These are phyloP conservation scores for Plasmopara halstedii DNA, from an alignment of 352 stramenopile species.

Conservation along the genomic window DNA sequence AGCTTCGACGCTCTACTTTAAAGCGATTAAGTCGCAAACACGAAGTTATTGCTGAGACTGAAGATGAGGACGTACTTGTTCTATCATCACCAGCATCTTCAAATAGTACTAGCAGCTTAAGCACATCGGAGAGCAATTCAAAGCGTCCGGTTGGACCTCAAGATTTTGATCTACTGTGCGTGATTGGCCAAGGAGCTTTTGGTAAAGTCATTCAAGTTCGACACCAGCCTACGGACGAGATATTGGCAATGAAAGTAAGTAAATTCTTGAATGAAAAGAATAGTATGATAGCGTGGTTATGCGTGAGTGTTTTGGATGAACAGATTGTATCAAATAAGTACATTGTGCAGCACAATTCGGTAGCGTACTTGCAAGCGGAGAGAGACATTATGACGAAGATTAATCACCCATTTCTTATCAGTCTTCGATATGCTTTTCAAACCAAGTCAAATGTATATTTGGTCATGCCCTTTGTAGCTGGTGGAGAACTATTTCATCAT, in stretches of 20 bases:
- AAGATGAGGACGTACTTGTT: slow-evolving; percentile 11
- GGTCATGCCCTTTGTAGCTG: slow-evolving; percentile 71
- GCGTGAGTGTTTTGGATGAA: background rate
- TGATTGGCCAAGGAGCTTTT: slow-evolving; percentile 80
- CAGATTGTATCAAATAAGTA: slow-evolving; percentile 83
- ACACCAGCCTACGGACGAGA: slow-evolving; percentile 60
- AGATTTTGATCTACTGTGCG: slow-evolving; percentile 77
- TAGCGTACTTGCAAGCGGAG: slow-evolving; percentile 71
- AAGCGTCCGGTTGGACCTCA: slow-evolving; percentile 40
- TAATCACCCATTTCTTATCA: slow-evolving; percentile 78
- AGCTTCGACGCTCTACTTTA: slow-evolving; percentile 23
- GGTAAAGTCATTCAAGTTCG: slow-evolving; percentile 85
- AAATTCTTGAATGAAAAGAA: background rate
- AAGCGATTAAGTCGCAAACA: slow-evolving; percentile 18
- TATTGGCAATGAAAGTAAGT: slow-evolving; percentile 78
- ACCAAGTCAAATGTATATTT: slow-evolving; percentile 75
- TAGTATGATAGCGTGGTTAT: background rate
- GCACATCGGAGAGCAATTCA: background rate
- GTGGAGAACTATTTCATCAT: slow-evolving; percentile 65
- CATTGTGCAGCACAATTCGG: slow-evolving; percentile 79
- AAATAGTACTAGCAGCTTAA: slow-evolving; percentile 15
- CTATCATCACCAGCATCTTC: background rate
- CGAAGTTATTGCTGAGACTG: slow-evolving; percentile 18
- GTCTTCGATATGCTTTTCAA: slow-evolving; percentile 75
- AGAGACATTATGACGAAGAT: slow-evolving; percentile 86